A percentile compares a stretch with the other conserved stretches of the same genome.
phyloP scores from a whole-genome alignment of 306 rosid genomes.

The Lathyrus oleraceus region DNA sequence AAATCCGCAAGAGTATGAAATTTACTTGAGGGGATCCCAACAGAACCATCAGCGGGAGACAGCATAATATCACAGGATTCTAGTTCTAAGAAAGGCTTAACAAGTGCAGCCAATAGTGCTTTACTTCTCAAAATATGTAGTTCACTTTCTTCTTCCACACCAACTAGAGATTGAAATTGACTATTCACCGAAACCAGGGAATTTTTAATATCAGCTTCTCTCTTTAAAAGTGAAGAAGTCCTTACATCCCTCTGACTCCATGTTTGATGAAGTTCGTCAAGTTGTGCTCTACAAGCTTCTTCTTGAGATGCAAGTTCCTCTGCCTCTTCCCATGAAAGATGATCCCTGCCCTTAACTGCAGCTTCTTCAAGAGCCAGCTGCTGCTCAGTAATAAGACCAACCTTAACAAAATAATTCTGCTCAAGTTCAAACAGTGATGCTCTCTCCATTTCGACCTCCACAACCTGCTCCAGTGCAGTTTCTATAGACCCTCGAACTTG shows the following conservation, averaged over 20 bases:
- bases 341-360: constrained; percentile 85
- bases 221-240: constrained; percentile 65
- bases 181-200: constrained; percentile 61
- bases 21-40: constrained; percentile 44
- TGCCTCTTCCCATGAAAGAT: constrained; percentile 99
- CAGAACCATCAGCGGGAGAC: constrained; percentile 59
- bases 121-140: constrained; percentile 55
- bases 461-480: constrained; percentile 76
- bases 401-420: constrained; percentile 77
- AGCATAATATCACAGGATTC: constrained; percentile 65
- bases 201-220: constrained; percentile 84
- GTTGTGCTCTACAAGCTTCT: constrained; percentile 91
- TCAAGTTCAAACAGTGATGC: constrained; percentile 79
- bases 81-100: constrained; percentile 75
- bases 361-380: constrained; percentile 96
- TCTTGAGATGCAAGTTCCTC: constrained; percentile 97
- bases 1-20: constrained; percentile 57
- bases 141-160: constrained; percentile 59
- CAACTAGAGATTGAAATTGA: constrained; percentile 71
- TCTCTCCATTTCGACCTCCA: constrained; percentile 83
- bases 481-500: constrained; percentile 87
- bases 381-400: constrained; percentile 85
- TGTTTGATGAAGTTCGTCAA: constrained; percentile 84
- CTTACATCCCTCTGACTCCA: constrained; percentile 90
- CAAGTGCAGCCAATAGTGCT: constrained; percentile 58